A percentile compares a stretch with the other conserved stretches of the same genome.
Evolutionary conservation across 2,329 filamentous ascomycete species (phyloP).

Genomic region (Seiridium unicorne): DNA sequence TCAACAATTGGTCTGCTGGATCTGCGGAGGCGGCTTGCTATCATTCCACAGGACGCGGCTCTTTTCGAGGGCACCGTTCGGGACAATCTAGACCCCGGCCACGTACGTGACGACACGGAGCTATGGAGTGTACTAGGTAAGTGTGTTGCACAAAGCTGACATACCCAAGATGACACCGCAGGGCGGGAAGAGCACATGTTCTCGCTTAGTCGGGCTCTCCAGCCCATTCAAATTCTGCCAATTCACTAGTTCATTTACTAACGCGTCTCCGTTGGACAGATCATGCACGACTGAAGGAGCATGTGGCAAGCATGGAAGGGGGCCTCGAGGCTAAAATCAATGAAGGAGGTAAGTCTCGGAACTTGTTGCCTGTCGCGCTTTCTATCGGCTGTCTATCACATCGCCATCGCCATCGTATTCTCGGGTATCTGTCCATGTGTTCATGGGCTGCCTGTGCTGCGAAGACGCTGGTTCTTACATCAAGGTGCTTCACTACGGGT

Average conservation of each 20-base stretch:
- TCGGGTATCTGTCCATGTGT: constrained; percentile 24
- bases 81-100: constrained; percentile 92
- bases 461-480: constrained; percentile 15
- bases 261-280: constrained; percentile 52
- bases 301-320: constrained; percentile 82
- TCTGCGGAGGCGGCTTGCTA: constrained; percentile 83
- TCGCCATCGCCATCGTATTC: constrained; percentile 25
- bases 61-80: constrained; percentile 91
- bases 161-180: constrained; percentile 15
- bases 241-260: constrained; percentile 30
- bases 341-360: constrained; percentile 76
- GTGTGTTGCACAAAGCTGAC: constrained; percentile 35
- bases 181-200: constrained; percentile 19
- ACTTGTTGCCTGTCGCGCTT: constrained; percentile 18
- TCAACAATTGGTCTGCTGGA: constrained; percentile 88
- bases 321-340: constrained; percentile 87
- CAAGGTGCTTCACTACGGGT: constrained; percentile 11
- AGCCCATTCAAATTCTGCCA: constrained; percentile 15
- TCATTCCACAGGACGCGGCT: constrained; percentile 96
- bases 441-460: constrained; percentile 15
- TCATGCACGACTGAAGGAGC: constrained; percentile 89
- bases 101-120: constrained; percentile 95
- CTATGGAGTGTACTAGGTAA: constrained; percentile 91
- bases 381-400: constrained; percentile 21
- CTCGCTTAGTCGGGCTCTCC: constrained; percentile 13